These are phyloP conservation scores for Tuber microsphaerosporum DNA, from an alignment of 495 filamentous ascomycete genomes.

Conservation along the genomic window DNA sequence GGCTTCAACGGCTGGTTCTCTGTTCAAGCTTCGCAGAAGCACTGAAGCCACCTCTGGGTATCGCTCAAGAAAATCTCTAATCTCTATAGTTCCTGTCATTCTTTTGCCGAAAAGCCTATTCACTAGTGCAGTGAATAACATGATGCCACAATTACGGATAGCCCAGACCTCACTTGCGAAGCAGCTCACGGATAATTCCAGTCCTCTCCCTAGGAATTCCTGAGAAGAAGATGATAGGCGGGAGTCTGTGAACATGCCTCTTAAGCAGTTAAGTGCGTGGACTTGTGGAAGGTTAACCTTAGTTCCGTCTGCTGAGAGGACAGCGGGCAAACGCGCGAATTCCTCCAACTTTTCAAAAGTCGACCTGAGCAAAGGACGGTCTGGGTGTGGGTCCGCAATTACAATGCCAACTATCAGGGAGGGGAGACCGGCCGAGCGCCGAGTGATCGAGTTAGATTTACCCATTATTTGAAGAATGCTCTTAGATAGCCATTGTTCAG, in stretches of 20 bases:
- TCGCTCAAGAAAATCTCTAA: conserved; percentile 58
- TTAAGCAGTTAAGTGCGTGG: conserved; percentile 84
- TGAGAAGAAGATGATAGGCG: conserved; percentile 59
- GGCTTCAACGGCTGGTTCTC: conserved; percentile 43
- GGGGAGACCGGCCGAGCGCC: conserved; percentile 86
- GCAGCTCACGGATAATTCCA: conserved; percentile 66
- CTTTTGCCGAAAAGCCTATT: conserved; percentile 65
- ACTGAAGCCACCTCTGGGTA: conserved; percentile 64
- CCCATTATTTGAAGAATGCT: conserved; percentile 17
- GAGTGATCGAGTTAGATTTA: conserved; percentile 54
- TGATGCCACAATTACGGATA: conserved; percentile 83
- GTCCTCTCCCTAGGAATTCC: conserved; percentile 58
- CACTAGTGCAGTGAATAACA: conserved; percentile 77
- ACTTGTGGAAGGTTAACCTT: conserved; percentile 74
- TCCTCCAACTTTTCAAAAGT: conserved; percentile 42
- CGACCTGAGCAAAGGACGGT: conserved; percentile 47
- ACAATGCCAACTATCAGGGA: conserved; percentile 73
- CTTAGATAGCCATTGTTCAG: conserved; percentile 35
- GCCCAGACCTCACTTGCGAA: conserved; percentile 71
- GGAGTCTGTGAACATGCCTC: conserved; percentile 76
- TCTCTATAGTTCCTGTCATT: conserved; percentile 49
- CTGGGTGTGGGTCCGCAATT: conserved; percentile 51
- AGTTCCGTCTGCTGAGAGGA: conserved; percentile 42
- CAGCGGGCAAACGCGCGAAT: conserved; percentile 53
- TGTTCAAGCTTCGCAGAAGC: conserved; percentile 53